Percentiles rank a stretch among this genome's conserved stretches.
phyloP scores from a whole-genome alignment of 805 yeast species.

The Brettanomyces bruxellensis region DNA sequence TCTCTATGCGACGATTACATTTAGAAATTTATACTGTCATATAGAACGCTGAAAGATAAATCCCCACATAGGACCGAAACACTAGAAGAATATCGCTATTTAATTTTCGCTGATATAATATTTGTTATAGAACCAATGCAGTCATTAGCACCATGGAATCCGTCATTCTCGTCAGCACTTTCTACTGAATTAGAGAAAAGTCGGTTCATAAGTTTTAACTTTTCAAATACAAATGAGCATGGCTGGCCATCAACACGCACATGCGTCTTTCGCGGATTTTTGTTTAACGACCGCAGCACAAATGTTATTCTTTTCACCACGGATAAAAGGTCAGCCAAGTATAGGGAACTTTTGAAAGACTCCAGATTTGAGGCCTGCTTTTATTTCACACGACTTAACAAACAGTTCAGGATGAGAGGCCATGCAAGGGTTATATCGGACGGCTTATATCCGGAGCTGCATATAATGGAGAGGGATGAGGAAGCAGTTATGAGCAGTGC shows the following conservation, averaged over 20 bases:
- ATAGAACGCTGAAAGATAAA: too few species aligned
- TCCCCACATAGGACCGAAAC: too few species aligned
- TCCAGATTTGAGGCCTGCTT: constrained; percentile 68
- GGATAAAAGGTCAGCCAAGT: constrained; percentile 62
- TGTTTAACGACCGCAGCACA: constrained; percentile 59
- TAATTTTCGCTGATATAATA: not conserved
- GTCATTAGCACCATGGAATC: constrained; percentile 68
- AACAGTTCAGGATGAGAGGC: constrained; percentile 71
- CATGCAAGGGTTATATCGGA: constrained; percentile 38
- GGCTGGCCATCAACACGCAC: constrained; percentile 57
- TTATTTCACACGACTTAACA: constrained; percentile 51
- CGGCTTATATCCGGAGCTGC: constrained; percentile 16
- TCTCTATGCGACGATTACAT: too few species aligned
- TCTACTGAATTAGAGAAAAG: constrained; percentile 33
- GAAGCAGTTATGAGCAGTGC: constrained; percentile 2
- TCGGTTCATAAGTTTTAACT: constrained; percentile 54
- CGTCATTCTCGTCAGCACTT: constrained; percentile 47
- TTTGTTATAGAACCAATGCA: constrained; percentile 4
- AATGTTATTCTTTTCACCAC: constrained; percentile 64
- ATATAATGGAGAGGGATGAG: constrained; percentile 1
- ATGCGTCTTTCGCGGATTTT: constrained; percentile 63
- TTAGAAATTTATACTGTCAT: too few species aligned
- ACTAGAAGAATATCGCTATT: not conserved
- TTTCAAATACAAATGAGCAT: constrained; percentile 56
- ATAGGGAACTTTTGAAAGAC: constrained; percentile 39